Evolutionary conservation across 176 grass and related monocot species (phyloP).

Genomic region (Tillandsia fasciculata): DNA sequence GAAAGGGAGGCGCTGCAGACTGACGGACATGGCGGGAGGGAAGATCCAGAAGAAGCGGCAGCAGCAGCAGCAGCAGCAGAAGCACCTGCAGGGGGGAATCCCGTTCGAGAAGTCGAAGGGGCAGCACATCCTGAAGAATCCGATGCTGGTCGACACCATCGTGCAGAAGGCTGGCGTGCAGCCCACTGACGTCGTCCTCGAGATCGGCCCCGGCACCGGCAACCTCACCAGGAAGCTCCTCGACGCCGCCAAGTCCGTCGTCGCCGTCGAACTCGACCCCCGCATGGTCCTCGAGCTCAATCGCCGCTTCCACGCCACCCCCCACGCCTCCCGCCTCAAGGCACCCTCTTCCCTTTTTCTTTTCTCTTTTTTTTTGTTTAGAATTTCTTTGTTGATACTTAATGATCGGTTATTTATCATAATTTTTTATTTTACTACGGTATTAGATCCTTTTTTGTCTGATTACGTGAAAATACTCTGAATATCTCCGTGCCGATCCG

Average conservation of each 20-base stretch:
- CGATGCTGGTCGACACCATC: conserved; percentile 75
- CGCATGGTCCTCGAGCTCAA: conserved; percentile 96
- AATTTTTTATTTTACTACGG: background rate
- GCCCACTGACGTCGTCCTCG: conserved; percentile 82
- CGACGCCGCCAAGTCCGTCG: conserved; percentile 76
- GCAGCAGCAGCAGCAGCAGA: conserved; percentile 7
- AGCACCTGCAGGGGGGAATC: conserved; percentile 55
- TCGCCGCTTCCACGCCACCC: conserved; percentile 73
- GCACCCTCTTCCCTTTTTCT: conserved; percentile 1
- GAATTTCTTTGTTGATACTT: background rate
- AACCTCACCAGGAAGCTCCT: conserved; percentile 94
- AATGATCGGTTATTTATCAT: background rate
- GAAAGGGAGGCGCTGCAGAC: background rate
- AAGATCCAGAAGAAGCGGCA: conserved; percentile 79
- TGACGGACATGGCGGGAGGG: conserved; percentile 51
- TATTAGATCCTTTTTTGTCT: too few relatives aligned
- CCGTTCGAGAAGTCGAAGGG: conserved; percentile 98
- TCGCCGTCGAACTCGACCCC: conserved; percentile 93
- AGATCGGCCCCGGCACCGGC: conserved; percentile 89
- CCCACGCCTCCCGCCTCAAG: conserved; percentile 60
- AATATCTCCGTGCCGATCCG: too few relatives aligned
- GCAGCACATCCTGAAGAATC: conserved; percentile 84
- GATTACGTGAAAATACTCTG: too few relatives aligned
- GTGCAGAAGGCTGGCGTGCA: conserved; percentile 83
- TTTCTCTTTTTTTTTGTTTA: background rate